A percentile compares a stretch with the other conserved stretches of the same genome.
phyloP scores from a whole-genome alignment of 768 basidiomycete species.

The Plicaturopsis crispa region DNA sequence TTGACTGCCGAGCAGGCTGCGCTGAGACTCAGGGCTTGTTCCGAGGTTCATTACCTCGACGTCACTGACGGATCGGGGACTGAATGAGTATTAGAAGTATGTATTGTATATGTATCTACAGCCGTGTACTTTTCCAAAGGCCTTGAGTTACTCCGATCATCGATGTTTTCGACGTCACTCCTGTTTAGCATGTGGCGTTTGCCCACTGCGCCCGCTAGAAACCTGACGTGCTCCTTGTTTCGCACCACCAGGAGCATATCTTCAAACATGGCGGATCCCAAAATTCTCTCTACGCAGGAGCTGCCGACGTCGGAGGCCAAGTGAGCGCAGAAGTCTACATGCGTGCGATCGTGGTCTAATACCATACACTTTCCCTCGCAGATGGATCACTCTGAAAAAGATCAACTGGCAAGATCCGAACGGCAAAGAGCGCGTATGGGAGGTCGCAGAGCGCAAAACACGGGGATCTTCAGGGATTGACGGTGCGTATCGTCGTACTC shows the following conservation, averaged over 20 bases:
- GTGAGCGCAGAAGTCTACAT: neutral
- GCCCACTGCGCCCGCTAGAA: too few relatives aligned
- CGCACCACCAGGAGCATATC: too few relatives aligned
- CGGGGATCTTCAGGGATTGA: slow-evolving; percentile 73
- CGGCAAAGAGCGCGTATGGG: slow-evolving; percentile 80
- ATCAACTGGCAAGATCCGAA: slow-evolving; percentile 74
- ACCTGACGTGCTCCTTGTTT: too few relatives aligned
- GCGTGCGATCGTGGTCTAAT: too few relatives aligned
- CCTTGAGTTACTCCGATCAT: too few relatives aligned
- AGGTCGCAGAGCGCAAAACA: slow-evolving; percentile 79
- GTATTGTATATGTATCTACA: too few relatives aligned
- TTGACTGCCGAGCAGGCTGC: slow-evolving; percentile 88
- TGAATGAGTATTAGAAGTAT: too few relatives aligned
- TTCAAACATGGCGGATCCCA: slow-evolving; percentile 26
- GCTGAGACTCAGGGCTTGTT: slow-evolving; percentile 41
- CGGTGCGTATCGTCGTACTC: slow-evolving; percentile 34
- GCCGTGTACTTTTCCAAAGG: too few relatives aligned
- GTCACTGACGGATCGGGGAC: neutral
- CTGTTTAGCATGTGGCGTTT: too few relatives aligned
- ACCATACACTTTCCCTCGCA: slow-evolving; percentile 17
- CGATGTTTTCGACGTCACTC: too few relatives aligned
- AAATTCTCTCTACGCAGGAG: slow-evolving; percentile 44
- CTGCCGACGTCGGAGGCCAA: slow-evolving; percentile 23
- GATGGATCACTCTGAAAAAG: slow-evolving; percentile 83
- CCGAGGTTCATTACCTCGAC: slow-evolving; percentile 55